Conservation (phyloP, 192 early-diverging fungal species). For the Mortierella claussenii region DNA sequence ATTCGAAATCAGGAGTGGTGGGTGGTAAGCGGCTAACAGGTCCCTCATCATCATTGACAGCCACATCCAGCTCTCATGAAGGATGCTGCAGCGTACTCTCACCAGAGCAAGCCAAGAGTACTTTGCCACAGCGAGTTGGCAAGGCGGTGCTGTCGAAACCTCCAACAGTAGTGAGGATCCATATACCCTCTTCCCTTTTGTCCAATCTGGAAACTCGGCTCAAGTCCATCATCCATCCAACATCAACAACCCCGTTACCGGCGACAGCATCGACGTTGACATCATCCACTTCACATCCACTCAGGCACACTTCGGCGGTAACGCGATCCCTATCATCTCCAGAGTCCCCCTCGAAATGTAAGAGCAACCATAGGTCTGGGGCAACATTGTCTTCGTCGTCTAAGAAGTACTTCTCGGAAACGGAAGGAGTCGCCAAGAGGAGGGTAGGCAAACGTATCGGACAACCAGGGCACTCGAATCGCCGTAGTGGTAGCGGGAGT, state of each 20-base stretch:
- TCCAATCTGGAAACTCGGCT: background rate
- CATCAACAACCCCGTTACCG: too few relatives aligned
- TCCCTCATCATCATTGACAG: conserved; percentile 1
- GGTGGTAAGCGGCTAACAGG: conserved; percentile 3
- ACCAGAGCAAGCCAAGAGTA: background rate
- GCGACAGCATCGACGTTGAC: too few relatives aligned
- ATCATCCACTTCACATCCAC: too few relatives aligned
- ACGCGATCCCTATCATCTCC: background rate
- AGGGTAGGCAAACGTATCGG: background rate
- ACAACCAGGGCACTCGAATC: too few relatives aligned
- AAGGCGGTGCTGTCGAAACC: conserved; percentile 1
- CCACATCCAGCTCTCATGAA: too few relatives aligned
- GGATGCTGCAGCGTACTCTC: conserved; percentile 15
- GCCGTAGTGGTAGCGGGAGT: too few relatives aligned
- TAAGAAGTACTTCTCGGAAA: conserved; percentile 4
- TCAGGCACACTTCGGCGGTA: background rate
- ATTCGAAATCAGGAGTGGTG: conserved; percentile 8
- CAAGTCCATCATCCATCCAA: background rate
- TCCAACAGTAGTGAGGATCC: conserved; percentile 10
- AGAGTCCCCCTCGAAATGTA: background rate
- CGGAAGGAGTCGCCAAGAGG: background rate
- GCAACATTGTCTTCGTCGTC: too few relatives aligned
- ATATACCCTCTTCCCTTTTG: conserved; percentile 12
- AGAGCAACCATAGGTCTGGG: background rate
- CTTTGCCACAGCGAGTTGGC: conserved; percentile 7